These are phyloP conservation scores for Chlorokybus atmophyticus DNA, from an alignment of 139 green algal genomes.

Conservation along the genomic window DNA sequence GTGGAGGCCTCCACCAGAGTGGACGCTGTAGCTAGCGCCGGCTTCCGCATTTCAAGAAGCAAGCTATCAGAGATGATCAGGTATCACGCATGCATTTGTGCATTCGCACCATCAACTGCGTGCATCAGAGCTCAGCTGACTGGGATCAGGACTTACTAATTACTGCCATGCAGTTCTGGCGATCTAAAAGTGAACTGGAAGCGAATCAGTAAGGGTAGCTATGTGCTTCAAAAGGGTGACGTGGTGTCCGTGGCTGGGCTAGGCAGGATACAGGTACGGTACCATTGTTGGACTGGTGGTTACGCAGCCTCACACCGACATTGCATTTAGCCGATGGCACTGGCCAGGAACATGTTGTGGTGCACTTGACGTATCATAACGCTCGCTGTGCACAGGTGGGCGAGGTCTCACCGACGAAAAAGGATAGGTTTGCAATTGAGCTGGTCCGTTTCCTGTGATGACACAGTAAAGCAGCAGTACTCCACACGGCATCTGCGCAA, in stretches of 20 bases:
- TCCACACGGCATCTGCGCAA: no score
- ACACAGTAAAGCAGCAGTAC: no score
- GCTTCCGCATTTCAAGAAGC: constrained; percentile 19
- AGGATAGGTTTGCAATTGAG: constrained; percentile 18
- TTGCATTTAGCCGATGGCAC: not conserved
- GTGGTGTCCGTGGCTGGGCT: constrained; percentile 21
- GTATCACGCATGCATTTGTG: not conserved
- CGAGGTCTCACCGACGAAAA: constrained; percentile 15
- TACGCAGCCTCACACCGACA: not conserved
- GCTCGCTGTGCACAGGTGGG: constrained; percentile 3
- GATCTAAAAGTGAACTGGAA: constrained; percentile 30
- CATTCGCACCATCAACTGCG: not conserved
- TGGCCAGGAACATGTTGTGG: not conserved
- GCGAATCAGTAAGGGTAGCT: constrained; percentile 11
- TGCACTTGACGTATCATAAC: not conserved
- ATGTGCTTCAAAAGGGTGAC: constrained; percentile 8
- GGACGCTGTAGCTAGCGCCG: constrained; percentile 21
- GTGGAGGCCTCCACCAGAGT: constrained; percentile 19
- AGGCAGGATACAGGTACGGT: constrained; percentile 21
- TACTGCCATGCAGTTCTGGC: constrained; percentile 6
- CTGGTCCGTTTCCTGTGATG: constrained; percentile 15
- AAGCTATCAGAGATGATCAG: constrained; percentile 20
- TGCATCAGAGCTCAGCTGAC: not conserved
- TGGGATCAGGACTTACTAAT: not conserved
- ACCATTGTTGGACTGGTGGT: not conserved